These are phyloP conservation scores for Ambrosia hybrid DNA, from an alignment of 140 eudicot species.

Conservation along the genomic window DNA sequence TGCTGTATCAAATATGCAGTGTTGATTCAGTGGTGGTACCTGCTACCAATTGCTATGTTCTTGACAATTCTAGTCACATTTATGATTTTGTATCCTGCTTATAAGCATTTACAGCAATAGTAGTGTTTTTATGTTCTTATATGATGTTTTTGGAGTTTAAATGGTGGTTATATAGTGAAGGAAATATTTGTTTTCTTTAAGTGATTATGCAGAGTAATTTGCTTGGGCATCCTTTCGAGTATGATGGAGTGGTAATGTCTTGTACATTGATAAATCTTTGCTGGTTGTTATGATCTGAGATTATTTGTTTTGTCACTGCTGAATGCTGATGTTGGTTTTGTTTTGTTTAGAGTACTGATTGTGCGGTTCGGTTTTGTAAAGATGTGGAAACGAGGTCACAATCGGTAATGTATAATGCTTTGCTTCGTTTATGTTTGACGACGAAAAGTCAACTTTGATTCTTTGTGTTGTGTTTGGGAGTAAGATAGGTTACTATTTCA, in stretches of 20 bases:
- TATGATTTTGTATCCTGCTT: conserved; percentile 86
- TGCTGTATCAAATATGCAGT: conserved; percentile 36
- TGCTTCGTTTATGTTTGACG: neutral
- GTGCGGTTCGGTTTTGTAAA: conserved; percentile 77
- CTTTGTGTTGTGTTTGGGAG: neutral
- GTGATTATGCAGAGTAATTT: conserved; percentile 52
- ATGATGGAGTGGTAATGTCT: conserved; percentile 65
- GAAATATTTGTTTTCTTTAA: conserved; percentile 40
- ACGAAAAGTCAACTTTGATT: neutral
- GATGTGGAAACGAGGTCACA: conserved; percentile 84
- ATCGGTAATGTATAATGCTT: conserved; percentile 38
- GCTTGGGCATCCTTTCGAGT: conserved; percentile 68
- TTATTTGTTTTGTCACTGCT: neutral
- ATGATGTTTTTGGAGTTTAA: neutral
- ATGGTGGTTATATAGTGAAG: neutral
- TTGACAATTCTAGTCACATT: conserved; percentile 81
- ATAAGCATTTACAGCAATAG: neutral
- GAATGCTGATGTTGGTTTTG: conserved; percentile 21
- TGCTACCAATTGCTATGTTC: conserved; percentile 62
- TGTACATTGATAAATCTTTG: conserved; percentile 14
- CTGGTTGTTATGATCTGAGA: conserved; percentile 11
- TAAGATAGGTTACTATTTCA: neutral
- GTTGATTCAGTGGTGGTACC: conserved; percentile 71
- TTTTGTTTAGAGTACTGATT: conserved; percentile 59
- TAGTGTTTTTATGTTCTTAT: neutral